These are phyloP conservation scores for Acephala macrosclerotiorum DNA, from an alignment of 2,329 filamentous ascomycete genomes.

Conservation along the genomic window DNA sequence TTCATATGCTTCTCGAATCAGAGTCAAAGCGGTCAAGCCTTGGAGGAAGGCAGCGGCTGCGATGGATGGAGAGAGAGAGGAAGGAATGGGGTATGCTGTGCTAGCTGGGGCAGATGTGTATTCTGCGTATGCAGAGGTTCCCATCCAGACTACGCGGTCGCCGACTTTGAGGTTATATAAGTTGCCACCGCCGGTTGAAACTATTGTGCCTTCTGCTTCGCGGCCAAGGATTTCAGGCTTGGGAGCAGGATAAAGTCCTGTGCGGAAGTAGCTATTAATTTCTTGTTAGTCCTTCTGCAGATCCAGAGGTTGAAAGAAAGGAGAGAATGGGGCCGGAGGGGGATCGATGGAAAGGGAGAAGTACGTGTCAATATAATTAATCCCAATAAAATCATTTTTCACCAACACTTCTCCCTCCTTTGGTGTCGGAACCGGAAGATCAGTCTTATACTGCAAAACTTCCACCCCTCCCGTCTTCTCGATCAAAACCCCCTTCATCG, in stretches of 20 bases:
- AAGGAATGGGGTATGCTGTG: slow-evolving; percentile 69
- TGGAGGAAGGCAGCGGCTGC: slow-evolving; percentile 79
- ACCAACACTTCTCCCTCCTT: slow-evolving; percentile 78
- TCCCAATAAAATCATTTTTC: slow-evolving; percentile 79
- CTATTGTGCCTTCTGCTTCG: slow-evolving; percentile 78
- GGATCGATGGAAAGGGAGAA: slow-evolving; percentile 28
- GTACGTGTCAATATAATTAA: slow-evolving; percentile 89
- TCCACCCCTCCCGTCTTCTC: slow-evolving; percentile 76
- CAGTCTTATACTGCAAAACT: slow-evolving; percentile 73
- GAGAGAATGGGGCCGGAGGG: neutral
- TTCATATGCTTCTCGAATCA: slow-evolving; percentile 75
- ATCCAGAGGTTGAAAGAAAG: neutral
- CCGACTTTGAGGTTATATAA: slow-evolving; percentile 66
- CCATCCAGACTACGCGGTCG: slow-evolving; percentile 76
- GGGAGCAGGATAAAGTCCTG: slow-evolving; percentile 76
- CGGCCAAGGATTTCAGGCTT: slow-evolving; percentile 81
- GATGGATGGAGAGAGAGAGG: slow-evolving; percentile 63
- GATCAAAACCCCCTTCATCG: slow-evolving; percentile 71
- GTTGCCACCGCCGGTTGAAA: slow-evolving; percentile 61
- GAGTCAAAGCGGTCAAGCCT: slow-evolving; percentile 81
- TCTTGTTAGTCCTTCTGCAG: slow-evolving; percentile 13
- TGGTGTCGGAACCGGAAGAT: slow-evolving; percentile 73
- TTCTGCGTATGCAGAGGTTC: slow-evolving; percentile 60
- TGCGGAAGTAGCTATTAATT: slow-evolving; percentile 75
- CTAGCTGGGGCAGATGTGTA: slow-evolving; percentile 61